A percentile compares a stretch with the other conserved stretches of the same genome.
Conservation (phyloP, 2,329 filamentous ascomycete genomes). For the Colletotrichum chlorophyti region DNA sequence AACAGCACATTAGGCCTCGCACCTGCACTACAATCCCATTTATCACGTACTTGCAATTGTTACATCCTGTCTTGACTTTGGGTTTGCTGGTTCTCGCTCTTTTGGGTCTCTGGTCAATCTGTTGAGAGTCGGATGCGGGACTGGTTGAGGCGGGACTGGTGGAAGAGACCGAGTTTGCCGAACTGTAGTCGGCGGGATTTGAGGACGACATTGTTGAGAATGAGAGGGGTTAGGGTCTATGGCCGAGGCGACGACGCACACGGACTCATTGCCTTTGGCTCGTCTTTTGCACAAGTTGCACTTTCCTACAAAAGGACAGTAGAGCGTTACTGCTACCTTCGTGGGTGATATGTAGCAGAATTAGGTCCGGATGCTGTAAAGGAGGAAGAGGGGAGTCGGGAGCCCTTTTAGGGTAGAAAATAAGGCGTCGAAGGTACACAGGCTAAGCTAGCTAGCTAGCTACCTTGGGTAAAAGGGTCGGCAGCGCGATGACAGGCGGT, state of each 20-base stretch:
- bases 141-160: slow-evolving; percentile 20
- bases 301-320: background rate
- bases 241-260: slow-evolving; percentile 11
- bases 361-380: slow-evolving; percentile 12
- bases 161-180: slow-evolving; percentile 10
- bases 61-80: slow-evolving; percentile 72
- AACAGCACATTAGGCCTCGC: slow-evolving; percentile 31
- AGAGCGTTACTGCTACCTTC: background rate
- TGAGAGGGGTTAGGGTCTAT: background rate
- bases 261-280: slow-evolving; percentile 17
- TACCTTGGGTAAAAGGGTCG: no score
- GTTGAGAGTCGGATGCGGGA: slow-evolving; percentile 30
- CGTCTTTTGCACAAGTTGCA: background rate
- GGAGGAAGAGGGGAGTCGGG: slow-evolving; percentile 8
- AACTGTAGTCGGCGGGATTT: slow-evolving; percentile 7
- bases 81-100: slow-evolving; percentile 60
- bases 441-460: background rate
- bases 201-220: slow-evolving; percentile 12
- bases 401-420: background rate
- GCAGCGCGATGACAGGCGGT: slow-evolving; percentile 26
- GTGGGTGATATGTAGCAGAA: background rate
- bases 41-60: slow-evolving; percentile 69
- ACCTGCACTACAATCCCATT: slow-evolving; percentile 1
- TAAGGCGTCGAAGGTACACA: background rate
- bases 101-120: slow-evolving; percentile 47